These are phyloP conservation scores for Penicillium antarcticum DNA, from an alignment of 495 filamentous ascomycete species.

Conservation along the genomic window DNA sequence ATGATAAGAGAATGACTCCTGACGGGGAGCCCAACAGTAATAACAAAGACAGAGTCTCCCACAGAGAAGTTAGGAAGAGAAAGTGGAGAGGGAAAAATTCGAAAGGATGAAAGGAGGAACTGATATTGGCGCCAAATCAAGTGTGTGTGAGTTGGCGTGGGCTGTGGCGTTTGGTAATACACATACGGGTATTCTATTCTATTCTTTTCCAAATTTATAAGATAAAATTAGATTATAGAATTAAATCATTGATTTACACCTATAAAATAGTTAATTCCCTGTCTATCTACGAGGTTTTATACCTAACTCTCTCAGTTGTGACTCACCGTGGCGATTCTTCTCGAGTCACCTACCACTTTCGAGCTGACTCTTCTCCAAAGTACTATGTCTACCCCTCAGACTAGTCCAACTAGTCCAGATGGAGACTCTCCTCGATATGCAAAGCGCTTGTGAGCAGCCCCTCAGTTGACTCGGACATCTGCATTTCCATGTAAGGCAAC, in stretches of 20 bases:
- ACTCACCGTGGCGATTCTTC: no score
- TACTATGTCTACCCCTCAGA: slow-evolving; percentile 23
- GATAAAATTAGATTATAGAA: no score
- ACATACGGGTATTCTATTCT: slow-evolving; percentile 9
- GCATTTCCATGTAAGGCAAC: slow-evolving; percentile 5
- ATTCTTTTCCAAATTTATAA: background rate
- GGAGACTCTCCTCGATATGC: slow-evolving; percentile 16
- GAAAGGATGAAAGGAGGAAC: slow-evolving; percentile 15
- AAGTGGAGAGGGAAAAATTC: slow-evolving; percentile 23
- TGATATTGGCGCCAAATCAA: slow-evolving; percentile 9
- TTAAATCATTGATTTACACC: no score
- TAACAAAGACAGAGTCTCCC: slow-evolving; percentile 3
- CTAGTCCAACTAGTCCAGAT: slow-evolving; percentile 30
- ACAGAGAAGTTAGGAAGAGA: slow-evolving; percentile 8
- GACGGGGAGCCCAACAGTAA: slow-evolving; percentile 1
- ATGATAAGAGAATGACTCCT: slow-evolving; percentile 3
- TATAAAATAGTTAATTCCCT: no score
- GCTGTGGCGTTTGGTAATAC: slow-evolving; percentile 15
- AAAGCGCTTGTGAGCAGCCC: slow-evolving; percentile 11
- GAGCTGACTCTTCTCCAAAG: background rate
- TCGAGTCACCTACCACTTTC: no score
- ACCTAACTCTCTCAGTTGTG: no score
- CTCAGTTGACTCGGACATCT: slow-evolving; percentile 20
- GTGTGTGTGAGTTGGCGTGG: slow-evolving; percentile 15
- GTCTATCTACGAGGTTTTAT: no score